Evolutionary conservation across 225 moss, liverwort and hornwort genomes (phyloP), one percentile per base, ranked within the genome.

Genomic region (Neckera pumila): DNA sequence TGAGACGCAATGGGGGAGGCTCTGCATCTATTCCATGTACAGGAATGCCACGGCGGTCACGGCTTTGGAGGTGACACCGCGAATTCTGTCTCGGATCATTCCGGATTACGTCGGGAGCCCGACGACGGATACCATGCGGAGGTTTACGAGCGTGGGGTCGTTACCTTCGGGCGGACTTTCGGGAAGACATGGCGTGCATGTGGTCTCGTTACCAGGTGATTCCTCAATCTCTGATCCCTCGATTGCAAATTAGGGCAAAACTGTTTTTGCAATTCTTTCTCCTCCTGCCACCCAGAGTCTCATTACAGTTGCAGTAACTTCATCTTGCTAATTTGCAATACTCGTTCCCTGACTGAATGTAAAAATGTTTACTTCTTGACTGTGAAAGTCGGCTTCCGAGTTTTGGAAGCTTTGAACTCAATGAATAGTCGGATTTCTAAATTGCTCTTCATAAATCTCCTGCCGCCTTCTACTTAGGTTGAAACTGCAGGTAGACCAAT

Each of bases 91-190:
- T 23, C 91, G 93, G 80, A 99, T 99, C 81, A 95, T 96, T 58
- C 73, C 94, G 73, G 97, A 99, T 85, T 99, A 99, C 77, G 96
- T 99, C 42, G 99, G 99, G 61, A 99, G 99, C 90, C 99, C 99
- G 22, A 96, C 94, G 38, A 99, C 99, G 61, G 96, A 99, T 89
- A 92, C 98, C 6, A 83, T 95, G 90, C 92, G 97, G 80, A 93
- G 92, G 75, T 96, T 97, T 86, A 71, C 95, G 51, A 95, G 90
- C 85, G 96, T 97, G 40, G 97, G 99, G 45, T 96, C 99, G 28
- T 71, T 96, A 81, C 96, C 97, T 71, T 91, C 91, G 63, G 94
- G 93, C 62, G 96, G 95, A 17, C 90, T 94, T 62, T 94, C 95
- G 17, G 94, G 93, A 83, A 92, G 95, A 75, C 92, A 92, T 82